Evolutionary conservation across 176 grass and related monocot species (phyloP), one percentile per base, ranked within the genome.

Genomic region (Eragrostis nindensis): DNA sequence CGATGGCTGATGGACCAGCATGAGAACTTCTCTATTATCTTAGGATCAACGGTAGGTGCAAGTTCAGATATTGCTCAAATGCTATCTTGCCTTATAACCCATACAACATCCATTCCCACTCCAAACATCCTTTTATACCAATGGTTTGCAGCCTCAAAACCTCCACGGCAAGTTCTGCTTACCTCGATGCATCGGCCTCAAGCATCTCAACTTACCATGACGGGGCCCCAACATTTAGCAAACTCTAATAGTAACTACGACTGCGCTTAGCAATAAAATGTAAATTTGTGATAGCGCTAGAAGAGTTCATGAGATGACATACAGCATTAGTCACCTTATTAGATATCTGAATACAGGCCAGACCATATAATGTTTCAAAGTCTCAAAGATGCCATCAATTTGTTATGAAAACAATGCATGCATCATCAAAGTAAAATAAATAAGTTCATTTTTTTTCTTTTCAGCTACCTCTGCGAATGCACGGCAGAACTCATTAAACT

Each of bases 401-500:
- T 78, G 67, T 62, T 63, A 41, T 14, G 6, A 73, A 46, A 80
- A 80, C 60, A 73, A 74, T 38, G 48, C 60, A 80, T 80, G 61
- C 19, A 54, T 40, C 54, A 74, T 70, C 43, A 74, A 26, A 38
- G 11, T 59, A 16, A 47, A 46, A 73, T 45, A 64, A 17, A 67
- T 36, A 86, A 56, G 44, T 7, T 40, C 65, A 73, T 24, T 77
- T 8, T n/a, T n/a, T 62, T 74, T 80, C 50, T 52, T 18, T 38
- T 44, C 42, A 48, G 36, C 68, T 92, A 95, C 83, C 92, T 98
- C 87, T 66, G 90, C 86, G 63, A 95, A 98, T 55, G 86, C 30
- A 59, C 62, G 75, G 79, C 92, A 95, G 75, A 98, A 98, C 50
- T 94, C 86, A 43, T 84, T 22, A 69, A 98, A 95, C 67, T 95